phyloP scores from a whole-genome alignment of 176 grass and related monocot genomes.

The Oryza meridionalis region DNA sequence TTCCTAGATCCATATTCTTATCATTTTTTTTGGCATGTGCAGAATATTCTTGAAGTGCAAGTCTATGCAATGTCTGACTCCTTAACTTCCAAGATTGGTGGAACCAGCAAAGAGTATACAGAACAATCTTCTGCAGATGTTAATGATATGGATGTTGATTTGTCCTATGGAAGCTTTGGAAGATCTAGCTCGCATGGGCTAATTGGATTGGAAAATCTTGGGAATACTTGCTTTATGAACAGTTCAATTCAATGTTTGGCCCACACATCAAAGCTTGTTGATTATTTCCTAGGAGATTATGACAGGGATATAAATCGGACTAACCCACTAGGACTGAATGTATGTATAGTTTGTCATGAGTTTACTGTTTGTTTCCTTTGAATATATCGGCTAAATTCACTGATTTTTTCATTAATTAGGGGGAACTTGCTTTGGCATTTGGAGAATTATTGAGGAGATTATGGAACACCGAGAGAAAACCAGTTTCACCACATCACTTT shows the following conservation, averaged over 20 bases:
- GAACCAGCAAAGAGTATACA: constrained; percentile 41
- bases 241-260: constrained; percentile 93
- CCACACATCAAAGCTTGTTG: constrained; percentile 83
- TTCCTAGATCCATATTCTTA: constrained; percentile 26
- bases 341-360: constrained; percentile 44
- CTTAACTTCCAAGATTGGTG: constrained; percentile 59
- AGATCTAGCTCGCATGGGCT: constrained; percentile 60
- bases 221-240: constrained; percentile 99
- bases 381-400: constrained; percentile 20
- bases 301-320: constrained; percentile 72
- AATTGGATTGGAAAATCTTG: constrained; percentile 95
- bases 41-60: constrained; percentile 93
- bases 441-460: constrained; percentile 80
- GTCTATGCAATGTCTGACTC: constrained; percentile 80
- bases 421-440: constrained; percentile 96
- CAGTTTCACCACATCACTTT: constrained; percentile 72
- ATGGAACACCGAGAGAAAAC: constrained; percentile 67
- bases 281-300: constrained; percentile 95
- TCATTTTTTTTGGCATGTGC: constrained; percentile 43
- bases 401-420: constrained; percentile 57
- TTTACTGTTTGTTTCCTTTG: not conserved
- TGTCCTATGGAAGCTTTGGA: constrained; percentile 52
- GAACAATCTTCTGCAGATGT: constrained; percentile 46
- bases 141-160: constrained; percentile 55
- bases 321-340: constrained; percentile 94